These are phyloP conservation scores for Malus sieversii DNA, from an alignment of 306 rosid genomes.

Conservation along the genomic window DNA sequence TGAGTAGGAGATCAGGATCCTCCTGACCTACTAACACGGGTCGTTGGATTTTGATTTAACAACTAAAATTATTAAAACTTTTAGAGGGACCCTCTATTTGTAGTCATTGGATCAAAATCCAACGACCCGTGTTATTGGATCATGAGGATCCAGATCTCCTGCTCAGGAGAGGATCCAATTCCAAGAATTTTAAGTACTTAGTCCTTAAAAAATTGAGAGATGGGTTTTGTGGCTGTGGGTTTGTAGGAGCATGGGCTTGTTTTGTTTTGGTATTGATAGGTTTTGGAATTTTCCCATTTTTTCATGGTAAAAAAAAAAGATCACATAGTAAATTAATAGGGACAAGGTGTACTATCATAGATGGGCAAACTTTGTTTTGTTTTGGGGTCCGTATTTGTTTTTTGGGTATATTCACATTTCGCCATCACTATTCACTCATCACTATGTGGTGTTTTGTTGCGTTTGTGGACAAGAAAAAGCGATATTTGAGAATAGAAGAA, in stretches of 20 bases:
- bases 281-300: slow-evolving; percentile 10
- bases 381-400: slow-evolving; percentile 36
- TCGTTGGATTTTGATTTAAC: too few relatives aligned
- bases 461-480: slow-evolving; percentile 41
- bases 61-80: too few relatives aligned
- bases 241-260: slow-evolving; percentile 45
- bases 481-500: slow-evolving; percentile 42
- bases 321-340: slow-evolving; percentile 23
- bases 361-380: slow-evolving; percentile 59
- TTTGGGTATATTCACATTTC: neutral
- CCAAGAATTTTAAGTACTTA: too few relatives aligned
- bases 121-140: too few relatives aligned
- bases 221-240: slow-evolving; percentile 1
- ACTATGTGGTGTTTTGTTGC: neutral
- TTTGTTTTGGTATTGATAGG: slow-evolving; percentile 34
- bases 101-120: too few relatives aligned
- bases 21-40: too few relatives aligned
- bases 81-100: too few relatives aligned
- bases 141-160: too few relatives aligned
- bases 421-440: neutral
- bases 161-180: too few relatives aligned
- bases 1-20: too few relatives aligned
- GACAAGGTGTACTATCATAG: slow-evolving; percentile 25
- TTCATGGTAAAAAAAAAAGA: slow-evolving; percentile 8
- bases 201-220: neutral